Conservation (phyloP, 1,284 basidiomycete species). For the Cutaneotrichosporon mucoides region DNA sequence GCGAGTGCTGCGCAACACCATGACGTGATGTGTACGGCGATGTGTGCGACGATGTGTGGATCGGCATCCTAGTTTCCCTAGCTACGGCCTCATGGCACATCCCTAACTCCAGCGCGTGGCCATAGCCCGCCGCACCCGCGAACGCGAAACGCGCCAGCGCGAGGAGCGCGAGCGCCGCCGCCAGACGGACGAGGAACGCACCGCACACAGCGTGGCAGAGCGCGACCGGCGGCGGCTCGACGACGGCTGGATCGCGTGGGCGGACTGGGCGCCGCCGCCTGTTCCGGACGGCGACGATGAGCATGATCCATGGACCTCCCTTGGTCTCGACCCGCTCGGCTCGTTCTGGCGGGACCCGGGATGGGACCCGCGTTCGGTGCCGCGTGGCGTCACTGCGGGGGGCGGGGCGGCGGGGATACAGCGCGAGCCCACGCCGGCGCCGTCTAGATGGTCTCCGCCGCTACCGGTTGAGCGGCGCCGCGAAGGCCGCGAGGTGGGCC, state of each 20-base stretch:
- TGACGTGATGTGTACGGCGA: too few species aligned
- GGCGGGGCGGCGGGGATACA: background rate
- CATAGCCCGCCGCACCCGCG: background rate
- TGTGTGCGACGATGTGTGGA: too few species aligned
- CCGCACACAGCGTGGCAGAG: too few species aligned
- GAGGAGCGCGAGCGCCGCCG: background rate
- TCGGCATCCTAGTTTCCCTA: too few species aligned
- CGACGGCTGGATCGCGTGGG: background rate
- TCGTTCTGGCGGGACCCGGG: background rate
- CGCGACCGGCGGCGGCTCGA: background rate
- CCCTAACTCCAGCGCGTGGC: background rate
- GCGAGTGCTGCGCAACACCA: too few species aligned
- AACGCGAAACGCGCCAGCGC: background rate
- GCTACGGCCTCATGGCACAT: too few species aligned
- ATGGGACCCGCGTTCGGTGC: too few species aligned
- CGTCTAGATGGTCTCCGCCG: background rate
- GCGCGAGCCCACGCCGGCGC: background rate
- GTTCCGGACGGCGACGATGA: background rate
- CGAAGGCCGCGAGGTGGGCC: too few species aligned
- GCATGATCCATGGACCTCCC: background rate
- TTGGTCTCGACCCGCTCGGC: background rate
- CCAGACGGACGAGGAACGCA: too few species aligned
- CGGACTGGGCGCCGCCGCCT: background rate
- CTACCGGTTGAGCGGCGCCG: background rate
- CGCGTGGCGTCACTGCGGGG: too few species aligned